phyloP scores from a whole-genome alignment of 495 filamentous ascomycete species.

The Aspergillus saccharolyticus region DNA sequence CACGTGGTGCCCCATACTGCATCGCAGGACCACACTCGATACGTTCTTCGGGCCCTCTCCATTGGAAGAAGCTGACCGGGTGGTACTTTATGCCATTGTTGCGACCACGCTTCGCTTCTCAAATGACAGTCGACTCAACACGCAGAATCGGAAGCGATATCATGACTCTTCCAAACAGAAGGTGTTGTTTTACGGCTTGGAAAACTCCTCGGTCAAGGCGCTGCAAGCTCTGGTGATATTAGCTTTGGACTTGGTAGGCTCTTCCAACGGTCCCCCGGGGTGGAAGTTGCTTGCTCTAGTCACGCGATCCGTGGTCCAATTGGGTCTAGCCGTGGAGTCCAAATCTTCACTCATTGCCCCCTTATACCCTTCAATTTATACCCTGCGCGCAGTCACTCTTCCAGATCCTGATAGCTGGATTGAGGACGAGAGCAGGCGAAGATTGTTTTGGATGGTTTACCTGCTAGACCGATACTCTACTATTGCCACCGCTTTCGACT shows the following conservation, averaged over 20 bases:
- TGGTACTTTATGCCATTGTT: conserved; percentile 81
- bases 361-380: conserved; percentile 76
- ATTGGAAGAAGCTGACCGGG: conserved; percentile 73
- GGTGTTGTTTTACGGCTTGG: conserved; percentile 76
- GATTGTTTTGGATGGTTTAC: conserved; percentile 92
- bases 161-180: conserved; percentile 78
- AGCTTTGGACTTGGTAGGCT: conserved; percentile 71
- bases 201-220: conserved; percentile 82
- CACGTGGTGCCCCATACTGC: conserved; percentile 85
- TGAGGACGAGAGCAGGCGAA: conserved; percentile 76
- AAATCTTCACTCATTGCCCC: conserved; percentile 71
- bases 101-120: conserved; percentile 82
- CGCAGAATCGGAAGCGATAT: conserved; percentile 63
- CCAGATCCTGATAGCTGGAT: conserved; percentile 80
- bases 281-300: conserved; percentile 89
- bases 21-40: conserved; percentile 72
- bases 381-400: conserved; percentile 71
- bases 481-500: conserved; percentile 83
- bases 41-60: conserved; percentile 72
- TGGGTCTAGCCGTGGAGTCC: conserved; percentile 75
- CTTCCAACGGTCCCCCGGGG: conserved; percentile 76
- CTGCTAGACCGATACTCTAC: conserved; percentile 84
- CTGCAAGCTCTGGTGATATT: conserved; percentile 81
- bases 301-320: conserved; percentile 76
- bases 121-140: conserved; percentile 64